Evolutionary conservation across 495 filamentous ascomycete genomes (phyloP), one percentile per base, ranked within the genome.

Genomic region (Copromyces sp.): DNA sequence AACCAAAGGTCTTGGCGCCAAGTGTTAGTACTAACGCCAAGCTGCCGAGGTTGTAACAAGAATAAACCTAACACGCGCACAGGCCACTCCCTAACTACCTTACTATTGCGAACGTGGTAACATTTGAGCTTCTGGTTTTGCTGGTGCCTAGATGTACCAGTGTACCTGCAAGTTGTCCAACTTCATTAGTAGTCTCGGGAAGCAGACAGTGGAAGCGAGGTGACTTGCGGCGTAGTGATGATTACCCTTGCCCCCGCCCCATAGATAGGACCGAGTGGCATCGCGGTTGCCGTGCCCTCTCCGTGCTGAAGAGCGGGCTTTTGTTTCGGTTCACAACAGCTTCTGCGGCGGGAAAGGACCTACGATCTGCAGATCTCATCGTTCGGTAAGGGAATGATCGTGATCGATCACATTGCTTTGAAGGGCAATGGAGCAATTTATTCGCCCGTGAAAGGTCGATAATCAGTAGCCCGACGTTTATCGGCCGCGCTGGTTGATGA

Each of bases 401-500:
- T n/a, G n/a, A n/a, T n/a, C n/a, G n/a, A n/a, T n/a, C n/a, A n/a
- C n/a, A n/a, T n/a, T n/a, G n/a, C n/a, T n/a, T n/a, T n/a, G n/a
- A n/a, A n/a, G 91, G 88, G 78, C 91, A 95, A 59, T 87, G 84
- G 73, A 89, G 86, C 61, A 88, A 87, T n/a, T 69, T 87, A 79
- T 61, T 86, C 78, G 16, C 80, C 79, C 9, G 79, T 86, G 70
- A 93, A 92, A 1, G 90, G 89, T 0, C 93, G 93, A 76, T 95
- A 97, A 2, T 93, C 94, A 32, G 89, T 85, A 16, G 96, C 85
- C 9, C 9, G 84, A 84, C 3, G 92, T 93, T 76, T 94, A 96
- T 47, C 93, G 93, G 76, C 85, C 87, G 6, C 92, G 86, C 76
- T 94, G 90, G 74, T 97, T 96, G 16, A 91, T 87, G 73, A 98